These are phyloP conservation scores for Heliosperma pusillum DNA, from an alignment of 148 eudicot genomes.

Conservation along the genomic window DNA sequence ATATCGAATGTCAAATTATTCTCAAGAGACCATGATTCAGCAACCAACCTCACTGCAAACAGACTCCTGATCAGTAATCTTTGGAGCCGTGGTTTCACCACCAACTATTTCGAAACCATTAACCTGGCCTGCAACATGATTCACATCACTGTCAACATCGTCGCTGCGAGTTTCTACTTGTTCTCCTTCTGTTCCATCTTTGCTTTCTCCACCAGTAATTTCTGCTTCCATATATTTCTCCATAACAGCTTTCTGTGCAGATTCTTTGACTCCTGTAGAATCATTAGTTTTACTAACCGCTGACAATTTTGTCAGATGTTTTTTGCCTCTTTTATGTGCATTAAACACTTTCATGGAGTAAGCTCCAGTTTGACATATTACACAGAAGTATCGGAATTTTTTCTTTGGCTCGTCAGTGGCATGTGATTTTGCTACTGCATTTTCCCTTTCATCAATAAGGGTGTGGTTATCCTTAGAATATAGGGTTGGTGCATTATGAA, in stretches of 20 bases:
- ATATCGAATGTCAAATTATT: neutral
- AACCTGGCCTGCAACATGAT: constrained; percentile 5
- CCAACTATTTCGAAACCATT: constrained; percentile 6
- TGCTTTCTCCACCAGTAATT: constrained; percentile 6
- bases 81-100: neutral
- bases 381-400: constrained; percentile 43
- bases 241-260: neutral
- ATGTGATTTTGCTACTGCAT: neutral
- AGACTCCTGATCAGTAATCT: neutral
- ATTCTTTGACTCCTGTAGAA: neutral
- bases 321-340: constrained; percentile 42
- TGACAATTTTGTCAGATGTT: constrained; percentile 28
- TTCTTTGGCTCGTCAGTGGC: constrained; percentile 13
- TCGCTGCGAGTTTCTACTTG: constrained; percentile 2
- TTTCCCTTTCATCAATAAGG: constrained; percentile 8
- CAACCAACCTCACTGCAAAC: neutral
- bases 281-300: constrained; percentile 4
- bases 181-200: constrained; percentile 8
- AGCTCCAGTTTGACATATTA: constrained; percentile 45
- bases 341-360: constrained; percentile 35
- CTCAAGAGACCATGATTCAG: neutral
- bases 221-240: constrained; percentile 1
- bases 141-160: neutral
- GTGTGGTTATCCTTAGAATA: neutral
- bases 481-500: neutral